These are phyloP conservation scores for Vitis hybrid DNA, from an alignment of 177 flowering plant species.

Conservation along the genomic window DNA sequence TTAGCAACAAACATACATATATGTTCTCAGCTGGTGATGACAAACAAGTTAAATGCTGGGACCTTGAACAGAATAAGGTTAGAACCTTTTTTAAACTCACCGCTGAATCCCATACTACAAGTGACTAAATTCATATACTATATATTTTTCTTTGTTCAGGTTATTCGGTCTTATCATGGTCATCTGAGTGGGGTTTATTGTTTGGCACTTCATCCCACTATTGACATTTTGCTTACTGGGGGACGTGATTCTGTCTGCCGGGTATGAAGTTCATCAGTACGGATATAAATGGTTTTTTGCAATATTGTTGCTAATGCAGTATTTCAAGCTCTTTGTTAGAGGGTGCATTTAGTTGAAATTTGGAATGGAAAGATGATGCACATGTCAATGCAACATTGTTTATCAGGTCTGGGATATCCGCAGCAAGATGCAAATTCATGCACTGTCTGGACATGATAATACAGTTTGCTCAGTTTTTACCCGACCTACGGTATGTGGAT, in stretches of 20 bases:
- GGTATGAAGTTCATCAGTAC: slow-evolving; percentile 42
- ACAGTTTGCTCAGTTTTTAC: slow-evolving; percentile 99
- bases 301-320: not conserved
- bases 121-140: not conserved
- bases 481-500: slow-evolving; percentile 71
- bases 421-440: slow-evolving; percentile 83
- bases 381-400: slow-evolving; percentile 3
- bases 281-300: not conserved
- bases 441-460: slow-evolving; percentile 92
- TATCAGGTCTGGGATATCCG: slow-evolving; percentile 98
- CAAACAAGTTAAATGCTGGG: slow-evolving; percentile 99
- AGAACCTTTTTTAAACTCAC: slow-evolving; percentile 6
- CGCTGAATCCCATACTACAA: not conserved
- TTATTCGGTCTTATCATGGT: slow-evolving; percentile 94
- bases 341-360: not conserved
- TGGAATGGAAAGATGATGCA: slow-evolving; percentile 1
- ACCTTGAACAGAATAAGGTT: slow-evolving; percentile 98
- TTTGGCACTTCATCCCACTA: slow-evolving; percentile 92
- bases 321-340: not conserved
- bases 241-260: slow-evolving; percentile 99
- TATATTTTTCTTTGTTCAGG: slow-evolving; percentile 44
- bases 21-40: slow-evolving; percentile 99
- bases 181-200: slow-evolving; percentile 99
- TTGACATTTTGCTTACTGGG: slow-evolving; percentile 90
- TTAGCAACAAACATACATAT: slow-evolving; percentile 78